Base-by-base conservation (phyloP, 371 early-diverging fungal species). In the Mortierella sp. region DNA sequence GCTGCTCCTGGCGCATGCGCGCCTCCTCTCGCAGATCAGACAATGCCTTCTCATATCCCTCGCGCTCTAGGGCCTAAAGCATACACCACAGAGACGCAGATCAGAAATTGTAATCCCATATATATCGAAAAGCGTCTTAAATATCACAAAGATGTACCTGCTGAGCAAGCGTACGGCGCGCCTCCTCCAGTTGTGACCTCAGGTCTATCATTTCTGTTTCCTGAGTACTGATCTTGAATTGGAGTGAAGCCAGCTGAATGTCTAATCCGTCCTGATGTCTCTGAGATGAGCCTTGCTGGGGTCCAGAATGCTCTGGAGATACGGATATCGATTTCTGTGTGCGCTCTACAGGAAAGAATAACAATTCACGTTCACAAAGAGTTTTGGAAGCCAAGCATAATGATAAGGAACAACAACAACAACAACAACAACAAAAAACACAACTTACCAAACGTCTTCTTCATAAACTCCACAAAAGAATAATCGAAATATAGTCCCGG, bases 391-490 rank as follows among this genome's bases (percentile, higher is more conserved):
- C n/a, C n/a, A n/a, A n/a, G n/a, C n/a, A n/a, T n/a, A n/a, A n/a
- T n/a, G n/a, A n/a, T n/a, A n/a, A n/a, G n/a, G n/a, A n/a, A n/a
- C n/a, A n/a, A n/a, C n/a, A n/a, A n/a, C n/a, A n/a, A n/a, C n/a
- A n/a, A n/a, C n/a, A n/a, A n/a, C n/a, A n/a, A n/a, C n/a, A n/a
- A n/a, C n/a, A n/a, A n/a, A n/a, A n/a, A n/a, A n/a, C n/a, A n/a
- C n/a, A n/a, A n/a, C n/a, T 59, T 86, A 92, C 93, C 93, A 70
- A 89, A 91, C 15, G 84, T 90, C 44, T 86, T 79, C 72, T 93
- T 93, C 79, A 95, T 89, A 52, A 94, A 84, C 23, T 94, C 93
- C 6, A 92, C 91, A 84, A 95, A 96, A 1, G 87, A 70, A 52
- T 85, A 83, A 78, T 95, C 95, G 76, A 96, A 90, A 53, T 85